Conservation (phyloP, 108 stramenopile species). For the Pseudonitzschia multistriata region DNA sequence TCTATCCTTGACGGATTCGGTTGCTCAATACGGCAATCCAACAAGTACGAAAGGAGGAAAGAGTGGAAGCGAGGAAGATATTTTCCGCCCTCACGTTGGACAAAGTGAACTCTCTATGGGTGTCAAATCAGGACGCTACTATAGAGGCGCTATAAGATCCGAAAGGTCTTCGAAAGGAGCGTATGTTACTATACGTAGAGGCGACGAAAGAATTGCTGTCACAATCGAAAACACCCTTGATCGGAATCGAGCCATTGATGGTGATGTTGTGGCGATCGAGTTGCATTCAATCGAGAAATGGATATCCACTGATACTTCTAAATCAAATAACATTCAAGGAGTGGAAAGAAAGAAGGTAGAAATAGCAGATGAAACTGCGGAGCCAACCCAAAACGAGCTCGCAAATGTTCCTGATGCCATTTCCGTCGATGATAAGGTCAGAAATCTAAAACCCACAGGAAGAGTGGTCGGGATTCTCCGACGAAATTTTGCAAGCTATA, state of each 20-base stretch:
- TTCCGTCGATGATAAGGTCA: slow-evolving; percentile 38
- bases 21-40: slow-evolving; percentile 59
- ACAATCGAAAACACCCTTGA: slow-evolving; percentile 52
- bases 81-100: slow-evolving; percentile 59
- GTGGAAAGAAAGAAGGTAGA: slow-evolving; percentile 33
- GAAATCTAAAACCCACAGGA: slow-evolving; percentile 64
- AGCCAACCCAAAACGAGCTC: slow-evolving; percentile 59
- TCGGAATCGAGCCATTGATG: slow-evolving; percentile 95
- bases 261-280: slow-evolving; percentile 93
- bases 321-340: slow-evolving; percentile 12
- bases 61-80: neutral
- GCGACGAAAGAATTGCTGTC: slow-evolving; percentile 77
- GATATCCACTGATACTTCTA: slow-evolving; percentile 31
- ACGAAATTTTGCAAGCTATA: slow-evolving; percentile 72
- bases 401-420: slow-evolving; percentile 61
- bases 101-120: slow-evolving; percentile 53
- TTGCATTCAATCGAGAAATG: slow-evolving; percentile 62
- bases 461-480: slow-evolving; percentile 87
- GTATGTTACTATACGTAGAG: slow-evolving; percentile 71
- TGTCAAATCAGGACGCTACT: slow-evolving; percentile 59
- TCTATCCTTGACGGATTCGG: slow-evolving; percentile 67
- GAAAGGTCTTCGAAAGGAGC: slow-evolving; percentile 30
- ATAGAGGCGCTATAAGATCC: slow-evolving; percentile 70
- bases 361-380: slow-evolving; percentile 72
- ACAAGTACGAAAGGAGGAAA: neutral